Evolutionary conservation across 179 eudicot genomes (phyloP), one percentile per base, ranked within the genome.

Genomic region (Patellifolia procumbens): DNA sequence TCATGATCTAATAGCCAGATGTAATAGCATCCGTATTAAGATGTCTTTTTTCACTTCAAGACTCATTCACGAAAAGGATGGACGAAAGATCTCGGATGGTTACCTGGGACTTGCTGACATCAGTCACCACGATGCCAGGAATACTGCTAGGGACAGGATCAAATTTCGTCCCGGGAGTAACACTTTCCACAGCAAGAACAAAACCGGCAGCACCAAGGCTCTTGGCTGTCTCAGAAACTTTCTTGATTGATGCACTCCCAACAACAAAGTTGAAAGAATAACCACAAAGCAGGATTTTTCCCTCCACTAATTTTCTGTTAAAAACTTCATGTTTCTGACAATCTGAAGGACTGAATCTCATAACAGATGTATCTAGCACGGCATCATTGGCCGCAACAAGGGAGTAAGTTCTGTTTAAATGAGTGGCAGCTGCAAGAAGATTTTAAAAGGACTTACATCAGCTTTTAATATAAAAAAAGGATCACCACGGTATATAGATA

Each of bases 341-440:
- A 79, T 95, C 99, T 28, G 95, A 80, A 82, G 97, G 92, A 74
- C 90, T 91, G 66, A 68, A 90, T 81, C 86, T 91, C 58, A 72
- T 62, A 46, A 80, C 89, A 16, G 97, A 88, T 76, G 99, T 80
- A 83, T 83, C 97, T 65, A 95, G 82, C 75, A 95, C 73, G 3
- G 84, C 99, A 81, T 95, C 99, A 72, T 91, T 95, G 64, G 99
- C 97, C 63, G 99, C 90, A 78, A 95, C 97, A 78, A 95, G 88
- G 73, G 91, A 84, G 78, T 81, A 93, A 49, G 83, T 85, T 69
- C 49, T 84, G 77, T 89, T 91, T n/a, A 82, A 85, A 79, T 85
- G 93, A 34, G 97, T 95, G 51, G 97, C 83, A 85, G 99, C 99
- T 93, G 92, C 82, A 89, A 51, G 59, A 55, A 29, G 56, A 45